Percentiles rank a stretch among this genome's conserved stretches.
These are phyloP conservation scores for Kwoniella mangroviensis DNA, from an alignment of 768 basidiomycete genomes.

Conservation along the genomic window DNA sequence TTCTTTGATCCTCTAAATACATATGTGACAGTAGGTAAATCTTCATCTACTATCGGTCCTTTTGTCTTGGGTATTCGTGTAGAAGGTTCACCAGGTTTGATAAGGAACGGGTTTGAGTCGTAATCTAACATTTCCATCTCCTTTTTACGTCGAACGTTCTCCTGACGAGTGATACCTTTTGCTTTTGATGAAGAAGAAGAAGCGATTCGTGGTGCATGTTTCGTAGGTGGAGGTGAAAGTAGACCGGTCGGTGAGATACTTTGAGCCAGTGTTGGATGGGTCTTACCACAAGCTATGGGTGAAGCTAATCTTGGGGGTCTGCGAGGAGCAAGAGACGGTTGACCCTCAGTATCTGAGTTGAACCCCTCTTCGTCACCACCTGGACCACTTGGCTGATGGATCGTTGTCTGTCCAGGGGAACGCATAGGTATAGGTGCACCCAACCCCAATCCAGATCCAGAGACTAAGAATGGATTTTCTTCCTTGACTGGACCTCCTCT, in stretches of 20 bases:
- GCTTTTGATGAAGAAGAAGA: not conserved
- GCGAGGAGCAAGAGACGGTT: not conserved
- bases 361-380: constrained; percentile 1
- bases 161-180: constrained; percentile 12
- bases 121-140: constrained; percentile 34
- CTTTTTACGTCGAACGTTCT: constrained; percentile 4
- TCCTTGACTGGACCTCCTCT: not conserved
- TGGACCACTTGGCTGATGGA: constrained; percentile 21
- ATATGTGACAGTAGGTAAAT: constrained; percentile 42
- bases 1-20: constrained; percentile 51
- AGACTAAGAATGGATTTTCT: constrained; percentile 42
- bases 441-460: not conserved
- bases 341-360: constrained; percentile 9
- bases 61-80: constrained; percentile 4
- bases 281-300: constrained; percentile 1
- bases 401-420: constrained; percentile 33
- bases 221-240: constrained; percentile 31
- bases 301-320: constrained; percentile 16
- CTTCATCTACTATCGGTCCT: constrained; percentile 32
- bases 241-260: constrained; percentile 16
- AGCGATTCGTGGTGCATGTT: constrained; percentile 18
- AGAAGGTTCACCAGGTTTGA: constrained; percentile 30
- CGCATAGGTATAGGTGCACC: constrained; percentile 15
- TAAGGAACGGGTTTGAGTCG: constrained; percentile 45
- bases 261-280: constrained; percentile 2